Conservation (phyloP, 352 stramenopile genomes). For the Phytopythium ostracodes region DNA sequence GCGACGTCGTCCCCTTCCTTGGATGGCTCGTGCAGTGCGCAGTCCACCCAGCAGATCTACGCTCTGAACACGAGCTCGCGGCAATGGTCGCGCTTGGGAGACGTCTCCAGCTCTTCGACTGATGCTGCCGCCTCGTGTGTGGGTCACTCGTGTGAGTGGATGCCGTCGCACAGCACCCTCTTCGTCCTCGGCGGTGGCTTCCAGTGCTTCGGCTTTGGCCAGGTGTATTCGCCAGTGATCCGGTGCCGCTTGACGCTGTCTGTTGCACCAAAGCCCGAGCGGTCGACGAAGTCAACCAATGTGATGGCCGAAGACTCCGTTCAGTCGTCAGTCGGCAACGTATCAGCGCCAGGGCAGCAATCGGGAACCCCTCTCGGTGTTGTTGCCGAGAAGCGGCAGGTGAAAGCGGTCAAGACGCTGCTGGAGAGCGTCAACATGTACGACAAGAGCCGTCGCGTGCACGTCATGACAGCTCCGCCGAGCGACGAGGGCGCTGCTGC, state of each 20-base stretch:
- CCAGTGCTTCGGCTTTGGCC: constrained; percentile 83
- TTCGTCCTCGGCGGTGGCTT: constrained; percentile 72
- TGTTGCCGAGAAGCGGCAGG: constrained; percentile 52
- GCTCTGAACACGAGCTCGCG: constrained; percentile 39
- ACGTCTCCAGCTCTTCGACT: constrained; percentile 27
- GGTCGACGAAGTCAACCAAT: not conserved
- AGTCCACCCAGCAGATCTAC: constrained; percentile 46
- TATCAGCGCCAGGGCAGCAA: not conserved
- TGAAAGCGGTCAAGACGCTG: constrained; percentile 79
- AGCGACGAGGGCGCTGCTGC: not conserved
- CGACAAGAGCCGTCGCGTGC: constrained; percentile 76
- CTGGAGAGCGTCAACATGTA: constrained; percentile 61
- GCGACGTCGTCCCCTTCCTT: constrained; percentile 35
- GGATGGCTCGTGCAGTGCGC: constrained; percentile 21
- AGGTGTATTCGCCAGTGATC: constrained; percentile 69
- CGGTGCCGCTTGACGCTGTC: constrained; percentile 44
- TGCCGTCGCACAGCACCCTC: constrained; percentile 29
- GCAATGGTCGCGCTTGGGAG: constrained; percentile 50
- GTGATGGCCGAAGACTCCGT: not conserved
- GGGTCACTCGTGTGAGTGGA: constrained; percentile 51
- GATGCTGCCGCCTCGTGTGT: constrained; percentile 40
- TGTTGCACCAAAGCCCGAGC: not conserved
- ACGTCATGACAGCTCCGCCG: constrained; percentile 17
- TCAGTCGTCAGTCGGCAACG: not conserved
- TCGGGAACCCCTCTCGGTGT: constrained; percentile 20